Percentiles rank a stretch among this genome's conserved stretches.
Conservation (phyloP, 257 asterid genomes). For the Ajuga chamaepitys region DNA sequence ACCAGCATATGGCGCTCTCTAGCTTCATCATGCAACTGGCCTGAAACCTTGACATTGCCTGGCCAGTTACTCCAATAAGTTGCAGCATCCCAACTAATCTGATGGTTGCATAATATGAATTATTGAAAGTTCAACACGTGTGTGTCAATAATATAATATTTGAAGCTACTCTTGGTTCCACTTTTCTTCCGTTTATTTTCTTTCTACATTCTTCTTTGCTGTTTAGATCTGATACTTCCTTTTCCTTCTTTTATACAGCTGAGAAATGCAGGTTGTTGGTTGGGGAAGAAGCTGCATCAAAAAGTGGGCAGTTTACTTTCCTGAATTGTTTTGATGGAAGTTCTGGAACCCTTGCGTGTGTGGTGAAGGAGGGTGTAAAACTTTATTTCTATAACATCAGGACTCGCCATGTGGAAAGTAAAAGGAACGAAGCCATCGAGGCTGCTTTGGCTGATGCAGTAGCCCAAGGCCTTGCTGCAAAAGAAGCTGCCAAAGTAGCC, state of each 20-base stretch:
- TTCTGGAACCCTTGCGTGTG: conserved; percentile 77
- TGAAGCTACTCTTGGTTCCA: neutral
- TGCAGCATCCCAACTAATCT: neutral
- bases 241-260: conserved; percentile 41
- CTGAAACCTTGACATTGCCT: neutral
- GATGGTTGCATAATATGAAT: neutral
- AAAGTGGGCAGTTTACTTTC: conserved; percentile 72
- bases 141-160: neutral
- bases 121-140: neutral
- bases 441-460: conserved; percentile 66
- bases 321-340: conserved; percentile 77
- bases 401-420: conserved; percentile 60
- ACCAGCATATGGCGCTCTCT: neutral
- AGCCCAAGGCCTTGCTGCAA: conserved; percentile 64
- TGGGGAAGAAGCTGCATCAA: conserved; percentile 83
- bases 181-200: conserved; percentile 1
- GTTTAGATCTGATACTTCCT: neutral
- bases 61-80: neutral
- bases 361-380: conserved; percentile 82
- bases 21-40: neutral
- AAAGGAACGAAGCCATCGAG: conserved; percentile 70
- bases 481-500: conserved; percentile 68
- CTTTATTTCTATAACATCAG: conserved; percentile 67
- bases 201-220: neutral
- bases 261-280: conserved; percentile 79